Percentiles rank a stretch among this genome's conserved stretches.
These are phyloP conservation scores for Hirsutella minnesotensis DNA, from an alignment of 2,329 filamentous ascomycete species.

Conservation along the genomic window DNA sequence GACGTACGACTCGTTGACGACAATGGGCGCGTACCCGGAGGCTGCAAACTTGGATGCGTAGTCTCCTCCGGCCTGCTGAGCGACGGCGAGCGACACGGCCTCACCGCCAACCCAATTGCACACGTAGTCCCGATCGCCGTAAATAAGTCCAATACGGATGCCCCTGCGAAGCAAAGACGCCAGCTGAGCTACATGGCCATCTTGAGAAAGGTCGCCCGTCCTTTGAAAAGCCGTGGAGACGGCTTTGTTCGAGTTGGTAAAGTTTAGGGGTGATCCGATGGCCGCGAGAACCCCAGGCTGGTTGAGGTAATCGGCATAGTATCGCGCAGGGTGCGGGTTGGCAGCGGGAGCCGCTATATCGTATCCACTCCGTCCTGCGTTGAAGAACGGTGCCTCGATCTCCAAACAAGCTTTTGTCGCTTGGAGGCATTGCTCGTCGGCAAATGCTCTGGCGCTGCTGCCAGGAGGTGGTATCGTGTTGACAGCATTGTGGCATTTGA, in stretches of 20 bases:
- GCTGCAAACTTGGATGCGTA: conserved; percentile 45
- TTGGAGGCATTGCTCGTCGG: conserved; percentile 37
- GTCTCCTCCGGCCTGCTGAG: conserved; percentile 30
- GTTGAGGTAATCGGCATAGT: conserved; percentile 55
- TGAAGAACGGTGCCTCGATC: conserved; percentile 45
- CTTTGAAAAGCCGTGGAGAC: conserved; percentile 34
- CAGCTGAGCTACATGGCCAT: conserved; percentile 46
- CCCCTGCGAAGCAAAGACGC: conserved; percentile 48
- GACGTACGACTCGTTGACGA: conserved; percentile 55
- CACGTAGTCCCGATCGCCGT: conserved; percentile 53
- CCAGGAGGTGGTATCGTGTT: conserved; percentile 25
- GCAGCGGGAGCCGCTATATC: conserved; percentile 44
- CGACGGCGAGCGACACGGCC: conserved; percentile 53
- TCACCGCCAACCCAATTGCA: conserved; percentile 66
- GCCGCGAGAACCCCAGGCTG: conserved; percentile 41
- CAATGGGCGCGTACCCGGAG: conserved; percentile 62
- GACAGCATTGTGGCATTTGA: conserved; percentile 35
- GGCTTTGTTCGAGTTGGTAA: conserved; percentile 34
- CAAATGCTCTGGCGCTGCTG: conserved; percentile 24
- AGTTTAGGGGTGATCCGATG: conserved; percentile 52
- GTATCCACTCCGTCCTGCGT: conserved; percentile 43
- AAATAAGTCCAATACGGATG: conserved; percentile 60
- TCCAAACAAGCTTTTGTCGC: conserved; percentile 32
- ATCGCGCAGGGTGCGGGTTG: conserved; percentile 51
- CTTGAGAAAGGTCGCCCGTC: conserved; percentile 51